These are phyloP conservation scores for Lentinula lateritia DNA, from an alignment of 768 basidiomycete species.

Conservation along the genomic window DNA sequence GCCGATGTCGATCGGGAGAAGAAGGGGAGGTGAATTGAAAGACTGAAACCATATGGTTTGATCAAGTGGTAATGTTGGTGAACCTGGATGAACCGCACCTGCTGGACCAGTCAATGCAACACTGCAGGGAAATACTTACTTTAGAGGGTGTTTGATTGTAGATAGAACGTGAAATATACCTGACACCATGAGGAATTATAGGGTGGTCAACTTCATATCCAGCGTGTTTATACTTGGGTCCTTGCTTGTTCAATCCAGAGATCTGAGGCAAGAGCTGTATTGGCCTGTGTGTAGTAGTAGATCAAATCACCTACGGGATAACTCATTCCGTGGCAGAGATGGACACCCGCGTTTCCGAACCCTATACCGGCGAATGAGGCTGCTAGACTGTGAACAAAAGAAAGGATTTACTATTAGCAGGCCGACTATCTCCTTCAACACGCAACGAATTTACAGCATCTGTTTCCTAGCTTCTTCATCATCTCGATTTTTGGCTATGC, in stretches of 20 bases:
- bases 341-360: constrained; percentile 91
- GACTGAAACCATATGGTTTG: constrained; percentile 33
- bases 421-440: background rate
- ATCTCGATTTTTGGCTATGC: constrained; percentile 71
- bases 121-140: constrained; percentile 25
- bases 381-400: constrained; percentile 53
- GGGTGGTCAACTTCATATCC: constrained; percentile 84
- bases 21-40: constrained; percentile 97
- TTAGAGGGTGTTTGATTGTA: background rate
- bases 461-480: constrained; percentile 82
- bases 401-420: background rate
- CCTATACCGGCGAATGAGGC: constrained; percentile 95
- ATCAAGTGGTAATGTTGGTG: background rate
- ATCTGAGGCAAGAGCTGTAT: constrained; percentile 43
- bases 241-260: constrained; percentile 90
- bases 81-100: constrained; percentile 30
- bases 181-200: constrained; percentile 91
- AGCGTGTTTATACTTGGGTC: constrained; percentile 87
- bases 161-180: constrained; percentile 28
- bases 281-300: background rate
- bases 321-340: constrained; percentile 86
- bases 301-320: constrained; percentile 55
- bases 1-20: constrained; percentile 84
- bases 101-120: constrained; percentile 90
- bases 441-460: constrained; percentile 66